Evolutionary conservation across 768 basidiomycete genomes (phyloP).

Genomic region (Russula sp.): DNA sequence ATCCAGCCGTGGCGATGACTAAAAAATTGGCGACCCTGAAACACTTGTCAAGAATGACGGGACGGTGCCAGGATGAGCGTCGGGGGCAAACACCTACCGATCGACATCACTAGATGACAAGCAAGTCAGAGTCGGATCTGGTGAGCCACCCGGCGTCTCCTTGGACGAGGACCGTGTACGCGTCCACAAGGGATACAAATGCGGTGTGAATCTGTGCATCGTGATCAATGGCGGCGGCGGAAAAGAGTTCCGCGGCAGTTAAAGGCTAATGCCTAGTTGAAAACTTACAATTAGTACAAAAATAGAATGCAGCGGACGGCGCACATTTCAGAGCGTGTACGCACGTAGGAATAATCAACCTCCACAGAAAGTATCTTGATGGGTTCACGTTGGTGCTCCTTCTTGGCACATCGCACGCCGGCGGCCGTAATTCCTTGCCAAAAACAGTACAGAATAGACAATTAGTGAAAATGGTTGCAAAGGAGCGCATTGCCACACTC

Average conservation of each 20-base stretch:
- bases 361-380: not conserved
- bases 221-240: not conserved
- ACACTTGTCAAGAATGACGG: conserved; percentile 1
- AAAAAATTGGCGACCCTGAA: conserved; percentile 9
- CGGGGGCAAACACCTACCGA: not conserved
- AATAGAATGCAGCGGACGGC: not conserved
- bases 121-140: not conserved
- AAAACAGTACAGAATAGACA: not conserved
- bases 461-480: too few species aligned
- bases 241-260: not conserved
- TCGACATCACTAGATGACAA: not conserved
- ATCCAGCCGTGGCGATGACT: not conserved
- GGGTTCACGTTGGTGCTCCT: too few species aligned
- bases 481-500: too few species aligned
- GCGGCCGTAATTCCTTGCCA: not conserved
- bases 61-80: not conserved
- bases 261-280: not conserved
- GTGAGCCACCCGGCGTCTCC: not conserved
- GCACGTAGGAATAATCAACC: not conserved
- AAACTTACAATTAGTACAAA: not conserved
- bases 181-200: not conserved
- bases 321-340: conserved; percentile 1
- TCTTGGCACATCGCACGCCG: not conserved
- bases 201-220: too few species aligned
- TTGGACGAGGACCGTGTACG: not conserved